Base-by-base conservation (phyloP, 108 stramenopile genomes). In the Skeletonema potamos region DNA sequence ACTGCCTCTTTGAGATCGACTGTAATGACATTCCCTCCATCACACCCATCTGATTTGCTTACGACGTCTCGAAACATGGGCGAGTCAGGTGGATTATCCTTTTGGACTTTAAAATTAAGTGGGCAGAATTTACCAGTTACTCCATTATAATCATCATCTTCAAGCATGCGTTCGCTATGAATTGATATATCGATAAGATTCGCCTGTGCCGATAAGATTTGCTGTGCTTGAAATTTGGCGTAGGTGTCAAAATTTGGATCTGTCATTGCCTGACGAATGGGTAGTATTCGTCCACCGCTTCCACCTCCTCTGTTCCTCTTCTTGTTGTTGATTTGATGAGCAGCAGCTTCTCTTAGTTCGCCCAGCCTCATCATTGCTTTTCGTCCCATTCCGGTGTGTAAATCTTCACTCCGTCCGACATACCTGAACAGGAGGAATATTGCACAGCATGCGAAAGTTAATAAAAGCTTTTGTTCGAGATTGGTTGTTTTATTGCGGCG, bases 1-100 rank as follows among this genome's bases (percentile, higher is more conserved):
- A 85, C 86, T n/a, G 87, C 73, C 54, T 86, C 69, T 37, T 68
- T 79, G 20, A 90, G 66, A 63, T 90, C 83, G 20, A 90, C 72
- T n/a, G 28, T 59, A 20, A 85, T 64, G 10, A 27, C 57, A 48
- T 56, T 62, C 1, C 51, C 37, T 6, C 71, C 66, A 29, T 74
- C 61, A 58, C 84, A 86, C 29, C 74, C 67, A 12, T 75, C 63
- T 11, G 85, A 87, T 18, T 77, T 26, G 0, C 48, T 33, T 4
- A 89, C 81, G 22, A 94, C 62, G 55, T 90, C 84, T 1, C 87
- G 87, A 72, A 90, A 94, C 93, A 94, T 94, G 17, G 93, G 93
- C 6, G 63, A 70, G 17, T 66, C 37, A 2, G 70, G 63, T 22
- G 69, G 77, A 34, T 70, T 78, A 7, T 58, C 73, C 29, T 79